A percentile compares a stretch with the other conserved stretches of the same genome.
Conservation (phyloP, 2,329 filamentous ascomycete genomes). For the Bimuria novae-zelandiae region DNA sequence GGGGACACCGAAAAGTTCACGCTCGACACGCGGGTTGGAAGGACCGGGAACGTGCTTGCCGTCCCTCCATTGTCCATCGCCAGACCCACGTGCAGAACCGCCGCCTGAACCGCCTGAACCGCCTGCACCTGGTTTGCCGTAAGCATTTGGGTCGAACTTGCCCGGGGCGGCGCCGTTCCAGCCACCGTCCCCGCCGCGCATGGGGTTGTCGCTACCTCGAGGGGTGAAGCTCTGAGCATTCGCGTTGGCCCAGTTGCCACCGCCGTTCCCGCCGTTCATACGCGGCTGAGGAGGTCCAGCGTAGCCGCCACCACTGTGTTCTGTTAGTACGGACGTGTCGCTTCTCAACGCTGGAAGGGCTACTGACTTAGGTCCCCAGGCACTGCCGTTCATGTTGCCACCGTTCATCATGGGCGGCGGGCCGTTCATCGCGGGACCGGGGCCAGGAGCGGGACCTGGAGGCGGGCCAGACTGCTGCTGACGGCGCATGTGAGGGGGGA, state of each 20-base stretch:
- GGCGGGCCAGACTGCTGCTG: constrained; percentile 34
- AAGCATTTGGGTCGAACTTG: constrained; percentile 67
- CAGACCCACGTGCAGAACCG: constrained; percentile 74
- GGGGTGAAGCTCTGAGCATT: constrained; percentile 63
- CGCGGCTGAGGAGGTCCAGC: constrained; percentile 33
- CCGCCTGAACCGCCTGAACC: constrained; percentile 60
- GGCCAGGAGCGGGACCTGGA: constrained; percentile 34
- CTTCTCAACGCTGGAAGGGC: neutral
- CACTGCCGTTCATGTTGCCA: constrained; percentile 64
- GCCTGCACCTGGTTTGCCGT: constrained; percentile 57
- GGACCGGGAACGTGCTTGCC: constrained; percentile 95
- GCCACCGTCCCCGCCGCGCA: constrained; percentile 38
- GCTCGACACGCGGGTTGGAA: constrained; percentile 85
- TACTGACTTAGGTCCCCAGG: constrained; percentile 57
- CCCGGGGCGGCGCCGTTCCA: constrained; percentile 46
- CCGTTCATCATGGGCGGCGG: constrained; percentile 51
- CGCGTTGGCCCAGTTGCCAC: constrained; percentile 61
- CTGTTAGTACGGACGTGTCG: constrained; percentile 21
- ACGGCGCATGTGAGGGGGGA: constrained; percentile 78
- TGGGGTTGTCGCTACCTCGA: constrained; percentile 44
- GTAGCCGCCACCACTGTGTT: constrained; percentile 32
- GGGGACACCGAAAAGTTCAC: constrained; percentile 87
- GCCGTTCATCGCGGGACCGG: constrained; percentile 46
- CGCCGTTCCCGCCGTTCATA: constrained; percentile 64
- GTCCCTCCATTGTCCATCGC: constrained; percentile 94